phyloP scores from a whole-genome alignment of 2,329 filamentous ascomycete genomes.

The Trichoderma afroharzianum region DNA sequence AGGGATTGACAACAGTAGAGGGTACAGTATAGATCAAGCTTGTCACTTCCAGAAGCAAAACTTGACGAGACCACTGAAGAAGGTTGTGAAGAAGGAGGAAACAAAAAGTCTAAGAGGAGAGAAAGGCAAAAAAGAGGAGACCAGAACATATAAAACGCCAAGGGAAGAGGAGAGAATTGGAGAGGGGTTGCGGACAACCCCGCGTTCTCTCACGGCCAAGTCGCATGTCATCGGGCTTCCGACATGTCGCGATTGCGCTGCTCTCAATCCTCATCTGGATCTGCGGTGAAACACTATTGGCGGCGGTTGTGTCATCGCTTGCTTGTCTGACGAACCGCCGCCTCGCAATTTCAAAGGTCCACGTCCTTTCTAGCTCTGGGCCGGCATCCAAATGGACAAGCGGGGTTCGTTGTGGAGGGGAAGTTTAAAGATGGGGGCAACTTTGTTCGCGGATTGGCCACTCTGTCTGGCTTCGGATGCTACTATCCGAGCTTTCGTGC shows the following conservation, averaged over 20 bases:
- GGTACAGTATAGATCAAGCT: neutral
- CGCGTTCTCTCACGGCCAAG: neutral
- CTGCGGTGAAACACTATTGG: constrained; percentile 6
- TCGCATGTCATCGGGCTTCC: neutral
- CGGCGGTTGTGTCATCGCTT: constrained; percentile 7
- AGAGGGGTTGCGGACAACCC: neutral
- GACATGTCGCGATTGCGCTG: constrained; percentile 7
- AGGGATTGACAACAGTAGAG: neutral
- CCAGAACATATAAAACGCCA: neutral
- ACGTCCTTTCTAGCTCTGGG: neutral
- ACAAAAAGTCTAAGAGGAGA: neutral
- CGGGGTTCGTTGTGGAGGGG: neutral
- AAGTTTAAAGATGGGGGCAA: neutral
- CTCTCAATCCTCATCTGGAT: neutral
- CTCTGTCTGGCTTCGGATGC: neutral
- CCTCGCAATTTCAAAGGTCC: constrained; percentile 9
- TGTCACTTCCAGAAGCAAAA: neutral
- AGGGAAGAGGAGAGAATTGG: neutral
- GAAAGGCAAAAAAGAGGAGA: neutral
- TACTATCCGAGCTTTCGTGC: neutral
- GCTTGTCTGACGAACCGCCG: neutral
- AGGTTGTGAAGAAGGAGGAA: neutral
- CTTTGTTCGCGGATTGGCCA: neutral
- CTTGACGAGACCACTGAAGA: neutral
- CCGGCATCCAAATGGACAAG: neutral